Evolutionary conservation across 1,139 yeast genomes (phyloP).

Genomic region (Kodamaea derodonti): DNA sequence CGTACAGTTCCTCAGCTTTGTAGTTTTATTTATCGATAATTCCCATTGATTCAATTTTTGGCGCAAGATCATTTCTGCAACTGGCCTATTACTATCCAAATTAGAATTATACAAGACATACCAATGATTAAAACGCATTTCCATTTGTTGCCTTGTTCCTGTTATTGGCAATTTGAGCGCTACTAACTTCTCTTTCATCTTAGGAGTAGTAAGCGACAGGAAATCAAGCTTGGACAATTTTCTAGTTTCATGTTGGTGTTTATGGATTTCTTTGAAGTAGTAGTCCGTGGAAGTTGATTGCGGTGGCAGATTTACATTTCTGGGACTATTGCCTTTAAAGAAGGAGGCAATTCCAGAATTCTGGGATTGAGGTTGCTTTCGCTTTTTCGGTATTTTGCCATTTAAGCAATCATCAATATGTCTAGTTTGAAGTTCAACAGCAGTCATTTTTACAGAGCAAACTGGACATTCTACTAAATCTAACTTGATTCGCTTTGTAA

Average conservation of each 20-base stretch:
- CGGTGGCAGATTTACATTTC: conserved; percentile 1
- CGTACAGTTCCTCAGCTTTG: conserved; percentile 19
- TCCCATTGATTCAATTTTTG: conserved; percentile 72
- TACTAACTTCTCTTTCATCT: conserved; percentile 57
- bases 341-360: conserved; percentile 29
- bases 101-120: conserved; percentile 80
- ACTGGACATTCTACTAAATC: conserved; percentile 63
- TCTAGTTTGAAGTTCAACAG: conserved; percentile 52
- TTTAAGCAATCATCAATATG: conserved; percentile 72
- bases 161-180: conserved; percentile 52
- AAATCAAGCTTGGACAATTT: conserved; percentile 61
- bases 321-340: conserved; percentile 19
- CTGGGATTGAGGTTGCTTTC: conserved; percentile 1
- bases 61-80: conserved; percentile 49
- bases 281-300: conserved; percentile 19
- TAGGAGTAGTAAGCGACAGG: conserved; percentile 54
- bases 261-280: conserved; percentile 22
- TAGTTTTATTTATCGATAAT: conserved; percentile 23
- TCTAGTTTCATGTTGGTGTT: conserved; percentile 21
- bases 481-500: conserved; percentile 4
- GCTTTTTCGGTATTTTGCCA: conserved; percentile 16
- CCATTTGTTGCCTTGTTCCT: conserved; percentile 65
- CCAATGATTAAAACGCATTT: conserved; percentile 73
- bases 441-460: conserved; percentile 55
- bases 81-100: conserved; percentile 71